Percentiles rank a stretch among this genome's conserved stretches.
These are phyloP conservation scores for Turnera subulata DNA, from an alignment of 345 rosid genomes.

Conservation along the genomic window DNA sequence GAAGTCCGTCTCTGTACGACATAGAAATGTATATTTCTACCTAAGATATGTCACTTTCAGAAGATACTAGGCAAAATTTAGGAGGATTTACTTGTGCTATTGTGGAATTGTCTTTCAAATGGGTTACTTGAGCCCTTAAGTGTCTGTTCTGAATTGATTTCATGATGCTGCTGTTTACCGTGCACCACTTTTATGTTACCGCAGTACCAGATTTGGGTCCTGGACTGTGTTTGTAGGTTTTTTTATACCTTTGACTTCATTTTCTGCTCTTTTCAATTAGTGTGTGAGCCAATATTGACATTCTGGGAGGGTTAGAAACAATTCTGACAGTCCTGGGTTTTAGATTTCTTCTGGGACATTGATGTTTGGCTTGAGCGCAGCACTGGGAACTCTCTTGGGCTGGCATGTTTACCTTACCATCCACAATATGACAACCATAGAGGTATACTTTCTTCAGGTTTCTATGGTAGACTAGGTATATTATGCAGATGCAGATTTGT, in stretches of 20 bases:
- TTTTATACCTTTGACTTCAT: too few relatives aligned
- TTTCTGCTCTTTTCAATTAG: not conserved
- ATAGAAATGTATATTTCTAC: too few relatives aligned
- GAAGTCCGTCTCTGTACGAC: not conserved
- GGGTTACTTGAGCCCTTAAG: too few relatives aligned
- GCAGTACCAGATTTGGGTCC: too few relatives aligned
- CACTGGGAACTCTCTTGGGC: conserved; percentile 63
- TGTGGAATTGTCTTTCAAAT: too few relatives aligned
- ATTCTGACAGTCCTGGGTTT: conserved; percentile 4
- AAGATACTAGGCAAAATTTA: too few relatives aligned
- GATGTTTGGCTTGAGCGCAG: conserved; percentile 39
- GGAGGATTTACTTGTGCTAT: too few relatives aligned
- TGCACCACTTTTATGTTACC: too few relatives aligned
- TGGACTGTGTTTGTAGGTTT: too few relatives aligned
- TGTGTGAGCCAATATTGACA: not conserved
- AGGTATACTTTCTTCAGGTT: conserved; percentile 41
- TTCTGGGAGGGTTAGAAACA: not conserved
- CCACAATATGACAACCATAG: conserved; percentile 79
- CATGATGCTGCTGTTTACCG: too few relatives aligned
- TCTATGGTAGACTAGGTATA: not conserved
- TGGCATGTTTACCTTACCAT: conserved; percentile 77
- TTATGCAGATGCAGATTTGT: not conserved
- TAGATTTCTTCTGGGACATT: conserved; percentile 49
- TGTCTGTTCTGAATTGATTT: too few relatives aligned
- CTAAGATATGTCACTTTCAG: too few relatives aligned